Conservation (phyloP, 2,329 filamentous ascomycete genomes). For the Aspergillaceae sp. region DNA sequence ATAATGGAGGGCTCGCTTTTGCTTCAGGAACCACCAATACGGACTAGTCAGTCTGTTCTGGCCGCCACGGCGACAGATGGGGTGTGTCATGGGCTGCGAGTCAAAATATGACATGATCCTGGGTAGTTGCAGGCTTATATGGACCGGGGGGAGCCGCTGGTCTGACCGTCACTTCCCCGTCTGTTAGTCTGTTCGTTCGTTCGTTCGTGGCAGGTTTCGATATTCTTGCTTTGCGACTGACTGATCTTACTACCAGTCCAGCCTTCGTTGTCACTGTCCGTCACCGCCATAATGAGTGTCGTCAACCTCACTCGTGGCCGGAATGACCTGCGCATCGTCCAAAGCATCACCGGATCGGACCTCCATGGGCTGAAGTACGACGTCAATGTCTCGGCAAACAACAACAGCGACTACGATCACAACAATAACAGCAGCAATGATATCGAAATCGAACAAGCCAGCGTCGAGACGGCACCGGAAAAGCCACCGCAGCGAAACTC, state of each 20-base stretch:
- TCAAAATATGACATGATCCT: no score
- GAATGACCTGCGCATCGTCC: slow-evolving; percentile 4
- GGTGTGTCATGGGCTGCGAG: no score
- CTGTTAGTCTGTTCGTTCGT: no score
- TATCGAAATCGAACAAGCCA: neutral
- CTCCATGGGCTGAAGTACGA: slow-evolving; percentile 3
- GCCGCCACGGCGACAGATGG: no score
- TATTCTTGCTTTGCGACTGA: no score
- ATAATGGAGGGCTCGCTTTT: neutral
- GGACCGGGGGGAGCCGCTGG: no score
- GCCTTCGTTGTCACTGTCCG: neutral
- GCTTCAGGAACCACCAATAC: neutral
- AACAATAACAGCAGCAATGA: neutral
- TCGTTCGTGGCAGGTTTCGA: no score
- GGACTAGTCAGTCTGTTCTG: no score
- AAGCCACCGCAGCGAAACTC: slow-evolving; percentile 1
- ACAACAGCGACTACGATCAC: neutral
- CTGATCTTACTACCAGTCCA: neutral
- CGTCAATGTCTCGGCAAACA: neutral
- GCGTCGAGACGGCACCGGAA: neutral
- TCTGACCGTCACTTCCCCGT: no score
- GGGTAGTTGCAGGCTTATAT: no score
- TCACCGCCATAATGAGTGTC: slow-evolving; percentile 3
- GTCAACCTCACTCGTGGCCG: slow-evolving; percentile 4
- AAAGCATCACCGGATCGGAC: slow-evolving; percentile 3